Conservation (phyloP, 2,329 filamentous ascomycete species). For the Pseudogymnoascus sp. region DNA sequence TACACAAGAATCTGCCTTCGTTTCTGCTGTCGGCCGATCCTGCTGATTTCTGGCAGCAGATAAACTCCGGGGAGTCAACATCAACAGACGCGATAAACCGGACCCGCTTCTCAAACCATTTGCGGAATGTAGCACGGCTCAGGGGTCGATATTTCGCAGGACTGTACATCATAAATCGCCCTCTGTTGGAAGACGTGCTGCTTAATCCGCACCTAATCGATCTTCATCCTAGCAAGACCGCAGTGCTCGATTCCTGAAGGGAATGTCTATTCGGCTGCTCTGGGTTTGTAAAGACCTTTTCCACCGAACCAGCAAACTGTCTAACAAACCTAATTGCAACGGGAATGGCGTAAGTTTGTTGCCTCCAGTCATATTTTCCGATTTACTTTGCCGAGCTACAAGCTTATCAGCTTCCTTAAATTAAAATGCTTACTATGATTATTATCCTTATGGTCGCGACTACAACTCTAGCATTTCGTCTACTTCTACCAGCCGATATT, state of each 20-base stretch:
- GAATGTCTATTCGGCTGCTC: conserved; percentile 23
- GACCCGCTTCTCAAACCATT: conserved; percentile 22
- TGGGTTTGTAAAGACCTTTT: conserved; percentile 26
- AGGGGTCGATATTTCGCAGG: conserved; percentile 27
- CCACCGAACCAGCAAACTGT: conserved; percentile 21
- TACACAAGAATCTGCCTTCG: conserved; percentile 24
- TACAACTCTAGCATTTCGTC: conserved; percentile 13
- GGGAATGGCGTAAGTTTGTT: conserved; percentile 26
- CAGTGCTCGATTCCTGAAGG: conserved; percentile 20
- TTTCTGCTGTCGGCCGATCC: conserved; percentile 18
- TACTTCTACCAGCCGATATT: conserved; percentile 17
- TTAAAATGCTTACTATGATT: conserved; percentile 24
- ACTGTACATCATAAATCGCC: conserved; percentile 28
- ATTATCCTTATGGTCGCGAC: conserved; percentile 22
- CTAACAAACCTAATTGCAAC: conserved; percentile 25
- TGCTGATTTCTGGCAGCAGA: conserved; percentile 13
- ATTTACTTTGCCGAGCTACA: background rate
- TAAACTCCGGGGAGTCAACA: background rate
- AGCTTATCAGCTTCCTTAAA: background rate
- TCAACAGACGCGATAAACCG: background rate
- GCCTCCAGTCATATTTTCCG: background rate
- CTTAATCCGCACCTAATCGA: conserved; percentile 23
- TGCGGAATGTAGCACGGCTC: conserved; percentile 26
- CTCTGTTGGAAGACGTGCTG: conserved; percentile 26
- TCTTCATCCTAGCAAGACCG: conserved; percentile 20